Conservation (phyloP, 2,329 filamentous ascomycete genomes). For the Botrytis medusae region DNA sequence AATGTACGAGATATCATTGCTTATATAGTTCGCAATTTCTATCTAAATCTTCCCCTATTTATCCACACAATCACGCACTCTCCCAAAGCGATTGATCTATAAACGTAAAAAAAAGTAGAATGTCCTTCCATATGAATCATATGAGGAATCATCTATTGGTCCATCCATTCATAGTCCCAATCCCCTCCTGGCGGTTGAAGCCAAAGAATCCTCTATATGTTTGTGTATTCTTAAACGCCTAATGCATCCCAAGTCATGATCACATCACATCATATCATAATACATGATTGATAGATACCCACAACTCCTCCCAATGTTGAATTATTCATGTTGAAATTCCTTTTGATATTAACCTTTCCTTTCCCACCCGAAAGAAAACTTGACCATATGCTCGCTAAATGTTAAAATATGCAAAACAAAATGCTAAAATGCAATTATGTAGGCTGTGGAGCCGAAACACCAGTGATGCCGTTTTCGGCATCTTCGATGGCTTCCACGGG, state of each 20-base stretch:
- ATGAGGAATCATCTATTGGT: not conserved
- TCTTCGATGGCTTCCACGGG: slow-evolving; percentile 79
- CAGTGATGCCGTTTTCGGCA: slow-evolving; percentile 36
- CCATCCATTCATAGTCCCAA: not conserved
- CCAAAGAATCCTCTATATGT: slow-evolving; percentile 16
- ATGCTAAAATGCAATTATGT: slow-evolving; percentile 27
- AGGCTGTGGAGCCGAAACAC: slow-evolving; percentile 31
- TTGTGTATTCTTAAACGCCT: slow-evolving; percentile 14
- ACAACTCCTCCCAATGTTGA: slow-evolving; percentile 22
- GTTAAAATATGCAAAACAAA: slow-evolving; percentile 17
- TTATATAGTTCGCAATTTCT: not conserved
- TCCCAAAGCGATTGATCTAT: not conserved
- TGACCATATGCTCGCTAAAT: slow-evolving; percentile 16
- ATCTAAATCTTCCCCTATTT: not conserved
- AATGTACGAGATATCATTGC: not conserved
- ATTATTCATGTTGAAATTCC: slow-evolving; percentile 21
- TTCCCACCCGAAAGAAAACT: slow-evolving; percentile 8
- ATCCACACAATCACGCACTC: not conserved
- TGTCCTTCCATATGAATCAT: not conserved
- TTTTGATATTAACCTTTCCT: slow-evolving; percentile 11
- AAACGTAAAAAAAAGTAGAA: not conserved
- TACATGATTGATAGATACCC: slow-evolving; percentile 13
- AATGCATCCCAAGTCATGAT: slow-evolving; percentile 13
- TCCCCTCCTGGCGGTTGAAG: slow-evolving; percentile 17
- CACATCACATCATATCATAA: slow-evolving; percentile 13